Base-by-base conservation (phyloP, 495 filamentous ascomycete genomes). In the Aspergillus panamensis region DNA sequence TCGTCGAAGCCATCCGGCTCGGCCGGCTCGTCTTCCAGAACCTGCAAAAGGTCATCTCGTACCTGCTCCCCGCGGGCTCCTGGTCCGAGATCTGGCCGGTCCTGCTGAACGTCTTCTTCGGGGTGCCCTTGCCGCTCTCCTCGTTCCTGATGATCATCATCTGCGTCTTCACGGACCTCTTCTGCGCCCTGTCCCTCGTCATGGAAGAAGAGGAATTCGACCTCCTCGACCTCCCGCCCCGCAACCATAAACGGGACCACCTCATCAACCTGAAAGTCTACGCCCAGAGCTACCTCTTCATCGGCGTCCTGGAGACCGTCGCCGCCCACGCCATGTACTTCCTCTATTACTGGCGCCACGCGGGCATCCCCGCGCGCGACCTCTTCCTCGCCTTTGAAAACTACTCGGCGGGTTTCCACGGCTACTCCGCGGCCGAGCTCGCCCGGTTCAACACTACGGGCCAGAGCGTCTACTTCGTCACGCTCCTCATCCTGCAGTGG, bases 21-120 rank as follows among this genome's bases (percentile, higher is more conserved):
- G 84, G 84, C 1, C 73, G 83, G 5, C 59, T 81, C 0, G 82
- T 84, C 20, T 76, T 76, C 59, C 72, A 76, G 54, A 85, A 85
- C 60, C 65, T 84, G n/a, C 79, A 83, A 63, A 85, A 86, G 66
- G 80, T 80, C 0, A 82, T 85, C 49, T 69, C 71, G 8, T 86
- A 86, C 55, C 71, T 87, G 0, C 78, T 86, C 0, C 78, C 88
- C 54, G 83, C 88, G 0, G 87, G 87, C 12, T 80, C 73, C 35
- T 91, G 87, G 69, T 84, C 81, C 6, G 87, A 90, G 63, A 86
- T 91, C 71, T 89, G 84, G 87, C 87, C 88, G 0, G 83, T 91
- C 4, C 66, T 90, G 55, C 84, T 84, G 25, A 89, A 86, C 61
- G 84, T 91, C 25, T 64, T 87, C 40, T 88, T 90, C 63, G 88